Conservation (phyloP, 768 basidiomycete species). For the Amanita fuliginea region DNA sequence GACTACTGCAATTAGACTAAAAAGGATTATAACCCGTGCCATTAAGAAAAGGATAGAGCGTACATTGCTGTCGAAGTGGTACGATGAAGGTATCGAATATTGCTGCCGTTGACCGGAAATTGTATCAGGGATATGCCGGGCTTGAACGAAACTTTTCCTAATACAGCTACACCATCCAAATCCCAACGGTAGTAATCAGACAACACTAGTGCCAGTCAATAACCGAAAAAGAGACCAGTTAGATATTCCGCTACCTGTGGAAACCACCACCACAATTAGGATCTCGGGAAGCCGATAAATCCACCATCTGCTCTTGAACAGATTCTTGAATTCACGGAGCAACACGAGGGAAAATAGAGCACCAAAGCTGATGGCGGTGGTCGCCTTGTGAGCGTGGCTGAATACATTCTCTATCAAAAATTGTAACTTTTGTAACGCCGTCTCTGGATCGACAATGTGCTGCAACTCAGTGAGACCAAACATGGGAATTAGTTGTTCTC, state of each 20-base stretch:
- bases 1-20: conserved; percentile 65
- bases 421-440: conserved; percentile 64
- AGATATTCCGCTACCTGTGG: conserved; percentile 50
- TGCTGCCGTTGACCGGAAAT: conserved; percentile 55
- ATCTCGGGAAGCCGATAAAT: conserved; percentile 87
- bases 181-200: conserved; percentile 69
- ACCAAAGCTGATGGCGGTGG: conserved; percentile 65
- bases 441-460: conserved; percentile 43
- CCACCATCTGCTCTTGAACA: conserved; percentile 51
- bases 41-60: conserved; percentile 8
- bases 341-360: conserved; percentile 57
- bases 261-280: conserved; percentile 71
- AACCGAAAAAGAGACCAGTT: neutral
- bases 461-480: conserved; percentile 61
- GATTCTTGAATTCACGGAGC: conserved; percentile 44
- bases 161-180: conserved; percentile 65
- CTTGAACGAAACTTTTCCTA: conserved; percentile 66
- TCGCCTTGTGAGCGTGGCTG: conserved; percentile 48
- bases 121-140: conserved; percentile 54
- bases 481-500: conserved; percentile 85
- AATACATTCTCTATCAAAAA: conserved; percentile 60
- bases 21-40: neutral
- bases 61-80: conserved; percentile 84
- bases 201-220: conserved; percentile 35
- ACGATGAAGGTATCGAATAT: conserved; percentile 53